Evolutionary conservation across 2,329 filamentous ascomycete genomes (phyloP), one percentile per base, ranked within the genome.

Genomic region (Niveomyces coronatus): DNA sequence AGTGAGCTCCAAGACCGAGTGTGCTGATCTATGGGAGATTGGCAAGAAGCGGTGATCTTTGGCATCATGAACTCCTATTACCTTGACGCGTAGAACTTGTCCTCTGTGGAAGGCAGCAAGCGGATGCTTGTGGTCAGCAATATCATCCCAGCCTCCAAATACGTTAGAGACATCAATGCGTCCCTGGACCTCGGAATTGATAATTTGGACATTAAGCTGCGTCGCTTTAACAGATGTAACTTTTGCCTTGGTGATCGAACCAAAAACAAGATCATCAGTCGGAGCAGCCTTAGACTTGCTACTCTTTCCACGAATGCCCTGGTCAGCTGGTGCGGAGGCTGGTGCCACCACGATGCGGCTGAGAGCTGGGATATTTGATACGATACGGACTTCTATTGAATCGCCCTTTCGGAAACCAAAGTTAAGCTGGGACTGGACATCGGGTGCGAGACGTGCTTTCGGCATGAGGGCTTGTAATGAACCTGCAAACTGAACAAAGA

Each of bases 31-130:
- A 61, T 96, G 89, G 26, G 83, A 84, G 51, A 98, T 85, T 3
- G 91, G 88, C 29, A 98, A 68, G 64, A 94, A 98, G 31, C 82
- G 79, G 60, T 95, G 85, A 50, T 85, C 93, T 47, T 82, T 80
- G 35, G 87, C 84, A 61, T 95, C 87, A 54, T 96, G 89, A 22
- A 93, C 71, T 45, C 88, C 89, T 24, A 96, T 68, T 26, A 95
- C 73, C 52, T 79, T 82, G 27, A 88, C 87, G 11, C 74, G 65
- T 20, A 95, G 61, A 31, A 78, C 64, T 41, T 89, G 76, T 48
- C 84, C 82, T 35, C 71, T 66, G 44, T 76, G 72, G 62, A 94
- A 93, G 45, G 74, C 71, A 40, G 53, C 49, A n/a, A 96, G 67
- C 2, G 91, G 89, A 19, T 77, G 69, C 59, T 89, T 94, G 41